Base-by-base conservation (phyloP, 495 filamentous ascomycete genomes). In the Talaromyces wortmannii region DNA sequence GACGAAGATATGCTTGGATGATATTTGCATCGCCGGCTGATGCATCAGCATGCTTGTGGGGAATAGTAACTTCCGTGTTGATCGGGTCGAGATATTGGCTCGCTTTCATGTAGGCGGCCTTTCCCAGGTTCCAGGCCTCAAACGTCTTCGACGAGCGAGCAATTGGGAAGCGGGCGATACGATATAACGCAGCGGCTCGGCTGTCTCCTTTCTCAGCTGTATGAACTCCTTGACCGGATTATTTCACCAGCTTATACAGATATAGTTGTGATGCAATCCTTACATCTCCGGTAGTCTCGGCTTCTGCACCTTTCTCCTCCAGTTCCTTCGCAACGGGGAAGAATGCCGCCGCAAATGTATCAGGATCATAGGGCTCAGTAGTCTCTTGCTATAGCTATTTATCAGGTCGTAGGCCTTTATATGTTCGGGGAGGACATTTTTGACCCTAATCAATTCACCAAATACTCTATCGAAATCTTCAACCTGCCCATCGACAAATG, bases 401-500 rank as follows among this genome's bases (percentile, higher is more conserved):
- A 23, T 23, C 23, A 23, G 23, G 23, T 23, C 23, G 4, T 23
- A 23, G 23, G 23, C 4, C 23, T 23, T 23, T 23, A 23, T 23
- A 23, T 23, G 2, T 1, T 23, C 23, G 23, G 23, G 23, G 23
- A 23, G 23, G 23, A 43, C 40, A 43, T 43, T 43, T 7, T 45
- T 48, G 13, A 57, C 51, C 56, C 53, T 36, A 16, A 52, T 47
- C 12, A 62, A 57, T 30, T 62, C 50, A 30, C 47, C 53, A 23
- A 62, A 59, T 18, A 59, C 51, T 15, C 47, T 36, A 16, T 62
- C 48, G 45, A 62, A 62, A 45, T 62, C 60, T 30, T 56, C 53
- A 2, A 60, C 50, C n/a, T 57, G 51, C 47, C 57, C 60, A 32
- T 59, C 57, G 47, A 57, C 54, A 49, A 62, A 62, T 30, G 60